Conservation (phyloP, 257 asterid genomes). For the Nicotiana undulata region DNA sequence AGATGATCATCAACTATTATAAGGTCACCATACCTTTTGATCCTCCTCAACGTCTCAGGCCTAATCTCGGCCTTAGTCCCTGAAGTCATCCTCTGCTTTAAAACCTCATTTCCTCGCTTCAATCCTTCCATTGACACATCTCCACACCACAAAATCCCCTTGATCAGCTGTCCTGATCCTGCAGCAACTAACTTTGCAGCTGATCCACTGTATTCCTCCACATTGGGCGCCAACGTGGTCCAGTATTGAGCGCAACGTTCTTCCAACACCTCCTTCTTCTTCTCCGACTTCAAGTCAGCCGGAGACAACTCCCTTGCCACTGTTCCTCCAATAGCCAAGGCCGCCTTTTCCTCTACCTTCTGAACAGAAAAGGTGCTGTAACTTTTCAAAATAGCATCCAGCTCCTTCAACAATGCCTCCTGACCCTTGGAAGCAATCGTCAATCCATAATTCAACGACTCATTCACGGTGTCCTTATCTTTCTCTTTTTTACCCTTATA, state of each 20-base stretch:
- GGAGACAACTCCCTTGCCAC: constrained; percentile 44
- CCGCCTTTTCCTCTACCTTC: constrained; percentile 50
- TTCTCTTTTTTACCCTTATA: constrained; percentile 11
- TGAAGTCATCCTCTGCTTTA: constrained; percentile 62
- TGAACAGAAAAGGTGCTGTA: constrained; percentile 62
- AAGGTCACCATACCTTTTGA: constrained; percentile 46
- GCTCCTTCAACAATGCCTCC: constrained; percentile 44
- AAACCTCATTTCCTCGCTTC: constrained; percentile 71
- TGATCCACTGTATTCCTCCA: constrained; percentile 83
- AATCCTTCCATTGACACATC: constrained; percentile 77
- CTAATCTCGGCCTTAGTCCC: constrained; percentile 51
- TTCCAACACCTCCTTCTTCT: constrained; percentile 65
- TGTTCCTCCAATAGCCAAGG: constrained; percentile 35
- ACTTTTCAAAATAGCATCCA: constrained; percentile 53
- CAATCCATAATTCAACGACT: constrained; percentile 65
- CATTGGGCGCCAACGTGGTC: constrained; percentile 96
- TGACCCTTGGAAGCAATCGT: constrained; percentile 67
- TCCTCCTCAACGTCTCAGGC: constrained; percentile 76
- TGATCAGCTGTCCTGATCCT: constrained; percentile 86
- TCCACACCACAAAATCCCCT: constrained; percentile 96
- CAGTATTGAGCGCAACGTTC: constrained; percentile 88
- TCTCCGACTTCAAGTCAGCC: constrained; percentile 46
- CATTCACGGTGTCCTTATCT: constrained; percentile 21
- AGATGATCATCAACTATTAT: not conserved
- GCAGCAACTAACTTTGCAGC: constrained; percentile 84